phyloP scores from a whole-genome alignment of 176 grass and related monocot species.

The Elymus sibiricus region DNA sequence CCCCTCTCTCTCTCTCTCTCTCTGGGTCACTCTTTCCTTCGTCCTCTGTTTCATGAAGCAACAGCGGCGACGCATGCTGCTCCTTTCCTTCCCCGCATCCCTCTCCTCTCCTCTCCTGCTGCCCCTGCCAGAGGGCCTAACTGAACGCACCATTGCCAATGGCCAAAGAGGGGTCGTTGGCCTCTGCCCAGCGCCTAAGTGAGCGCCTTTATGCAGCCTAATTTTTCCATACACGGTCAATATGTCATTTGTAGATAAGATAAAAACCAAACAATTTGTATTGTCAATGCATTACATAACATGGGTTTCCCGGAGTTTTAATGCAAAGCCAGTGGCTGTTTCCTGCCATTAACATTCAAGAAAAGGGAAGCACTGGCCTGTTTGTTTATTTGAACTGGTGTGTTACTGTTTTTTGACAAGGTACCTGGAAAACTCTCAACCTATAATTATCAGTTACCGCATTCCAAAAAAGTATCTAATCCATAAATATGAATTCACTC shows the following conservation, averaged over 20 bases:
- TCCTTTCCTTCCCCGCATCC: no score
- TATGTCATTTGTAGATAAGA: background rate
- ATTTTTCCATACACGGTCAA: background rate
- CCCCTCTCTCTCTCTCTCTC: no score
- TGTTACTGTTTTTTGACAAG: background rate
- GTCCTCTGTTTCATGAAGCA: no score
- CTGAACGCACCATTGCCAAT: no score
- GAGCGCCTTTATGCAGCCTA: no score
- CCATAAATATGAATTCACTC: background rate
- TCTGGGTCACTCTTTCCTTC: no score
- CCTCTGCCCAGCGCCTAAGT: no score
- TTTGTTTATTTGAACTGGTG: background rate
- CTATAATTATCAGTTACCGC: background rate
- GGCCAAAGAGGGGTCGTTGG: no score
- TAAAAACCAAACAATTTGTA: constrained; percentile 5
- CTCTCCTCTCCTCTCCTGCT: no score
- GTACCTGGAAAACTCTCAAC: no score
- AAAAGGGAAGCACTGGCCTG: background rate
- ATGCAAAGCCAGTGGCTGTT: background rate
- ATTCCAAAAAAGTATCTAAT: background rate
- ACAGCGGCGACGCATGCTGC: no score
- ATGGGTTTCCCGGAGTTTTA: background rate
- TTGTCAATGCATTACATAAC: background rate
- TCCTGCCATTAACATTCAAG: background rate
- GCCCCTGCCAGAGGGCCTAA: no score